Conservation (phyloP, 2,329 filamentous ascomycete genomes). For the Fusarium staphyleae region DNA sequence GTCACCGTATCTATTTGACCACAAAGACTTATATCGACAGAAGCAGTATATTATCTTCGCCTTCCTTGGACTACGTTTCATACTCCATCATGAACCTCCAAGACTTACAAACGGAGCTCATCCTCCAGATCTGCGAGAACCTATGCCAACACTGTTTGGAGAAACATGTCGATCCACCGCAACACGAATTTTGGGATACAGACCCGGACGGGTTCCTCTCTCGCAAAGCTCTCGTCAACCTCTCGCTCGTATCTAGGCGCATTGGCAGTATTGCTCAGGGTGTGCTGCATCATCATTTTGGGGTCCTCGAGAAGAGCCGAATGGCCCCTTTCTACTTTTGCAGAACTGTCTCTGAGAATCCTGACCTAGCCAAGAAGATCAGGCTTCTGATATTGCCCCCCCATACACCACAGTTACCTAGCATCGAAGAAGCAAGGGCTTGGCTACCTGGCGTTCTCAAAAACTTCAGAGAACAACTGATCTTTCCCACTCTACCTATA, state of each 20-base stretch:
- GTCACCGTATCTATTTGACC: too few relatives aligned
- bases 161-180: not conserved
- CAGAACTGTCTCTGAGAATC: not conserved
- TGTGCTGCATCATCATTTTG: constrained; percentile 14
- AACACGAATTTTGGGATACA: not conserved
- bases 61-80: too few relatives aligned
- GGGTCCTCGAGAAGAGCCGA: not conserved
- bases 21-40: too few relatives aligned
- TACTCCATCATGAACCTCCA: not conserved
- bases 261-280: constrained; percentile 7
- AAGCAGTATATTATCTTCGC: too few relatives aligned
- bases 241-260: not conserved
- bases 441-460: not conserved
- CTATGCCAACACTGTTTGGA: constrained; percentile 19
- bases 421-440: rapidly evolving
- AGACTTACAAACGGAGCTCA: not conserved
- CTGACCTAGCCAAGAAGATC: not conserved
- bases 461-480: not conserved
- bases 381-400: not conserved
- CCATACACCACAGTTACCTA: not conserved
- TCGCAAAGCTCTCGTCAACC: not conserved
- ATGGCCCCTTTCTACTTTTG: not conserved
- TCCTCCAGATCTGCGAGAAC: constrained; percentile 4
- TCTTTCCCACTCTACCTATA: not conserved
- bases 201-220: not conserved